phyloP scores from a whole-genome alignment of 164 flowering plant species.

The Cinnamomum chago region DNA sequence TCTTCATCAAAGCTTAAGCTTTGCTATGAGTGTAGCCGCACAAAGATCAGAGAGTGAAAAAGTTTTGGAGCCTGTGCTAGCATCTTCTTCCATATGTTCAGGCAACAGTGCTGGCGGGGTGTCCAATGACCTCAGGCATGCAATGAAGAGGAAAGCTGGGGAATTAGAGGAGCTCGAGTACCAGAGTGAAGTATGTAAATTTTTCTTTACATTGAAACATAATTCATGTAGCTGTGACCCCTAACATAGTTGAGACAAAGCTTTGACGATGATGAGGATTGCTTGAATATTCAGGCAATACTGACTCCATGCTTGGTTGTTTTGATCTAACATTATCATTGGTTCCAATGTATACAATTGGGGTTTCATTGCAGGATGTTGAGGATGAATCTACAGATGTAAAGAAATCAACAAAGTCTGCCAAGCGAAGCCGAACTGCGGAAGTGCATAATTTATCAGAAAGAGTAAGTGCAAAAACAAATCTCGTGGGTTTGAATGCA shows the following conservation, averaged over 20 bases:
- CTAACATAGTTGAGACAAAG: too few relatives aligned
- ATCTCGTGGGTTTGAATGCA: background rate
- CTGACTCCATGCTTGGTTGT: background rate
- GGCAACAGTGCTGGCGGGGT: conserved; percentile 55
- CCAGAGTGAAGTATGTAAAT: conserved; percentile 65
- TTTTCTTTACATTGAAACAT: background rate
- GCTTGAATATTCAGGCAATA: background rate
- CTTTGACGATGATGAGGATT: too few relatives aligned
- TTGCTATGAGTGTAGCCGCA: conserved; percentile 24
- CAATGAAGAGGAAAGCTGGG: conserved; percentile 52
- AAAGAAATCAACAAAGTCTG: conserved; percentile 29
- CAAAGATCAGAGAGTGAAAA: conserved; percentile 37
- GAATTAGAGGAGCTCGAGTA: conserved; percentile 62
- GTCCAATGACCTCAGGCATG: conserved; percentile 41
- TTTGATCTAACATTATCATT: too few relatives aligned
- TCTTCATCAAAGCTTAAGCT: conserved; percentile 21
- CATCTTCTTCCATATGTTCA: conserved; percentile 82
- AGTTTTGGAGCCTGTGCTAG: conserved; percentile 45
- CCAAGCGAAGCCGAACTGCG: conserved; percentile 93
- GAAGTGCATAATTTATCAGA: conserved; percentile 98
- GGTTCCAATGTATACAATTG: background rate
- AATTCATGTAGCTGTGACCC: too few relatives aligned
- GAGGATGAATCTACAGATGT: conserved; percentile 74
- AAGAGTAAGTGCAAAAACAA: conserved; percentile 54
- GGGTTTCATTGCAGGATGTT: conserved; percentile 49